phyloP scores from a whole-genome alignment of 2,329 filamentous ascomycete species.

The Lasiodiplodia citricola region DNA sequence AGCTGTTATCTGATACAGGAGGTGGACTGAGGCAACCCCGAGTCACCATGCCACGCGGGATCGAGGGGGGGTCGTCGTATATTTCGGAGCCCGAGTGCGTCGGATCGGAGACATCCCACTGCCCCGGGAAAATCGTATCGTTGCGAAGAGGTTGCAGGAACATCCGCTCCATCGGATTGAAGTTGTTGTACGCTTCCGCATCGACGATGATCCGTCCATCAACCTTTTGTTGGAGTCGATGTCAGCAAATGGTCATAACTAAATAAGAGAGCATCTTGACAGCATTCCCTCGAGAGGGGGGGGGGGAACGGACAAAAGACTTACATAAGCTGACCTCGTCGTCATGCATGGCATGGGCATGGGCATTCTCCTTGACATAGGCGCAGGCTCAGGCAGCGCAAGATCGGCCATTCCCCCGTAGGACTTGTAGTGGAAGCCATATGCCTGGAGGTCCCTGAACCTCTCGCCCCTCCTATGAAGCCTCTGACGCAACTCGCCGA shows the following conservation, averaged over 20 bases:
- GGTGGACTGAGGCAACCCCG: no score
- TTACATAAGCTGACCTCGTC: constrained; percentile 43
- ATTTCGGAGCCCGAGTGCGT: neutral
- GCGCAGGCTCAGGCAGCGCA: constrained; percentile 30
- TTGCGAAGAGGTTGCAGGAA: neutral
- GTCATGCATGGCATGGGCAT: no score
- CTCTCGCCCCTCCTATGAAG: constrained; percentile 54
- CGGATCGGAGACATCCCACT: neutral
- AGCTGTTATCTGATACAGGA: neutral
- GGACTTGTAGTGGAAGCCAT: constrained; percentile 55
- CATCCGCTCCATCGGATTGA: neutral
- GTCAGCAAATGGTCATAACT: no score
- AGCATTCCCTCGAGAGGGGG: no score
- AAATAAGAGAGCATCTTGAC: no score
- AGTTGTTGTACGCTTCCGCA: constrained; percentile 30
- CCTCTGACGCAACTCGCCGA: constrained; percentile 43
- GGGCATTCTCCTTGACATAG: constrained; percentile 33
- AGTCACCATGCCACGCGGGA: no score
- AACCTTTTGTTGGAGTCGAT: constrained; percentile 33
- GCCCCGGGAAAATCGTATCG: neutral
- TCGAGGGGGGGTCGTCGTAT: no score
- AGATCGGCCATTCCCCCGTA: constrained; percentile 51
- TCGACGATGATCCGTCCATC: constrained; percentile 60
- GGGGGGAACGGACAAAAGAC: constrained; percentile 13
- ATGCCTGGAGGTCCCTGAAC: constrained; percentile 48